Base-by-base conservation (phyloP, 805 yeast species). In the Candida parachauliodes region DNA sequence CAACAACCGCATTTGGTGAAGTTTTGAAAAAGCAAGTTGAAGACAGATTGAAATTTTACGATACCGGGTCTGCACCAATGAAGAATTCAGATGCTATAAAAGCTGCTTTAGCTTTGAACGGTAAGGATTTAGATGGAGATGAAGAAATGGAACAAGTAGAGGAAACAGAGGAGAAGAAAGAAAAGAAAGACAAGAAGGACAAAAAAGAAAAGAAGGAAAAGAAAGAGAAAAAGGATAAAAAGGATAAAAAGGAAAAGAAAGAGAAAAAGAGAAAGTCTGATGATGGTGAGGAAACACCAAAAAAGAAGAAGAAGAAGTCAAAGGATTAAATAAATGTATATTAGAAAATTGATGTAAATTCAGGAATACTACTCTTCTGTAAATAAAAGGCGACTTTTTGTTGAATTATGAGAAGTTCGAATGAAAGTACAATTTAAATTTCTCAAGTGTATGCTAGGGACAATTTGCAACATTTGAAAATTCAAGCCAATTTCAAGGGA, bases 1-100 rank as follows among this genome's bases (percentile, higher is more conserved):
- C 98, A 56, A 74, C 88, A 31, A 84, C 83, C 45, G 86, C 79
- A 37, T 93, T 93, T 54, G 98, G 98, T 63, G 74, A 78, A 53
- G 82, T 89, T 40, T 79, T 93, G 66, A 89, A 88, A 76, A 79
- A 86, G 66, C 98, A 93, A 76, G 98, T 93, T 50, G 98, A 93
- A 73, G 96, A 93, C 68, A 85, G 98, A 72, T 77, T 93, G 57
- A 84, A 80, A 66, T 93, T 93, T 62, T 93, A 88, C 74, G 95
- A 87, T 63, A 85, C 96, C 41, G 98, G 98, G 61, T 84, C 85
- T 54, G 81, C 98, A 38, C 96, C 98, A 57, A 84, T 89, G 81
- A 93, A 91, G 77, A 93, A 93, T 61, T 69, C 91, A 29, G 95
- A 88, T 51, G 98, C 98, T 49, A 85, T 93, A 70, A 78, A 83